Percentiles rank a stretch among this genome's conserved stretches.
These are phyloP conservation scores for Cymbopogon flexuosus DNA, from an alignment of 202 grass and related monocot genomes.

Conservation along the genomic window DNA sequence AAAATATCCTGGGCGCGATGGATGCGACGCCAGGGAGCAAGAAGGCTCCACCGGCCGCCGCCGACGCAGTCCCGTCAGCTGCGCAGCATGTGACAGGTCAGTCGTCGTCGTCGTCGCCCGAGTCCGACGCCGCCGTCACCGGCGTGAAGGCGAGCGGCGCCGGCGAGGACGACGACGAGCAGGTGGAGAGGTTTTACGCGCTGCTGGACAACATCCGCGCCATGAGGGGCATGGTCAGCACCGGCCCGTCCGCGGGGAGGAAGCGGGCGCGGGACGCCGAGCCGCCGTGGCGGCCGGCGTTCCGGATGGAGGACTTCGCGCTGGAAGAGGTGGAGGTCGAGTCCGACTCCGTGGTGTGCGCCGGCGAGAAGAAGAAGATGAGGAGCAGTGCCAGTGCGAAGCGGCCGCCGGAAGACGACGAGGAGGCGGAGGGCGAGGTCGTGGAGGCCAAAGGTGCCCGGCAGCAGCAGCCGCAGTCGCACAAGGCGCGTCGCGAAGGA, in stretches of 20 bases:
- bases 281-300: constrained; percentile 31
- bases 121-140: too few species aligned
- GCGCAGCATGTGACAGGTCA: not conserved
- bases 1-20: not conserved
- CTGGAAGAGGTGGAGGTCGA: not conserved
- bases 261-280: constrained; percentile 5
- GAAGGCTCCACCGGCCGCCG: not conserved
- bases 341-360: not conserved
- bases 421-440: not conserved
- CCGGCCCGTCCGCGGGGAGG: not conserved
- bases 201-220: constrained; percentile 44
- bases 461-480: not conserved
- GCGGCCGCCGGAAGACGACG: not conserved
- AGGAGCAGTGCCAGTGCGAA: not conserved
- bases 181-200: constrained; percentile 48
- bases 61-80: not conserved
- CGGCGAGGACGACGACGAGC: not conserved
- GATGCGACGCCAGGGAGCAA: not conserved
- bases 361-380: not conserved
- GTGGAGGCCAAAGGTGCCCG: not conserved
- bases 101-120: not conserved
- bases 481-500: not conserved
- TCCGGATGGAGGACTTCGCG: constrained; percentile 46
- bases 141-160: not conserved
- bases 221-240: not conserved